Evolutionary conservation across 1,284 basidiomycete genomes (phyloP), one percentile per base, ranked within the genome.

Genomic region (Ganoderma lingzhi): DNA sequence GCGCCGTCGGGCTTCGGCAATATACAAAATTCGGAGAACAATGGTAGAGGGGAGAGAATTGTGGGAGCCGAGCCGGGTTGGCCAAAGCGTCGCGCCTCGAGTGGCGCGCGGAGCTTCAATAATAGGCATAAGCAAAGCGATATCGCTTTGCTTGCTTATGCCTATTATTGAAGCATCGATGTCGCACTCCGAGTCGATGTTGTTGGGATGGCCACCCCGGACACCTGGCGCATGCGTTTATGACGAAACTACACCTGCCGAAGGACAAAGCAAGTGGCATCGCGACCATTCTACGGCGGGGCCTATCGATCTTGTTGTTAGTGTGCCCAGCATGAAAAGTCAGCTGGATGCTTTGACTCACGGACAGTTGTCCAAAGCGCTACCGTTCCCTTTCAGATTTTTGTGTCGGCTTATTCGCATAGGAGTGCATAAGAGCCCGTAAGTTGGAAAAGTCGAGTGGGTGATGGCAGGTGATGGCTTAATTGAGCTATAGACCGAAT

Each of bases 101-200:
- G 37, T 61, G 39, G 59, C 59, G 59, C 59, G 37, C 39, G 59
- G n/a, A 61, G n/a, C 59, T 28, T 61, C 39, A 42, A 61, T 61
- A 59, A 23, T 23, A 6, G 42, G 37, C 23, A 61, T 61, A 59
- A 39, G 56, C 56, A 5, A 23, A 23, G 23, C 23, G 23, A 23
- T 23, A 23, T 23, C 23, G 23, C 23, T 23, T 23, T 23, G 23
- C n/a, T n/a, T n/a, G n/a, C 23, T 23, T 23, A 23, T 23, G 23
- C 23, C 23, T 23, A 23, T 23, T 23, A 23, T 23, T 23, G 23
- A 23, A 23, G 23, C 23, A 23, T 23, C 23, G 55, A 35, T 56
- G 32, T n/a, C 35, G 35, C 6, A 19, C 37, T 30, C 23, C 23
- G 23, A 23, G 23, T 23, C 53, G 15, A 28, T 12, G 53, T 28